phyloP scores from a whole-genome alignment of 1,139 yeast species.

The Pichia sp. region DNA sequence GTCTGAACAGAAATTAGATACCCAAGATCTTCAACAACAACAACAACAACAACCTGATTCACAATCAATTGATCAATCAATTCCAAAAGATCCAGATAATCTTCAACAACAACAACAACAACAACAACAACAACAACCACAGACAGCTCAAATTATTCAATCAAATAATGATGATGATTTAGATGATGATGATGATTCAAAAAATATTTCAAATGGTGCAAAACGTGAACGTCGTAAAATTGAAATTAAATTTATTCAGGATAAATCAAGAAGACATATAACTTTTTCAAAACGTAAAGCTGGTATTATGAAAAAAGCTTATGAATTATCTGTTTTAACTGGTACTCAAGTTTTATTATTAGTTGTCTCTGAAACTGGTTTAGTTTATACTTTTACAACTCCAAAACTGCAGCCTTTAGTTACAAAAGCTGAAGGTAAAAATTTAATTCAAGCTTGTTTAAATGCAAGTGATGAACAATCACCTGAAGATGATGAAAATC shows the following conservation, averaged over 20 bases:
- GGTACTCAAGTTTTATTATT: constrained; percentile 93
- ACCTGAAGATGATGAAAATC: constrained; percentile 54
- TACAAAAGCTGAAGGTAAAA: constrained; percentile 94
- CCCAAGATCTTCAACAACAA: no score
- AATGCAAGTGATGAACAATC: constrained; percentile 86
- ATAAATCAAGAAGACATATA: constrained; percentile 94
- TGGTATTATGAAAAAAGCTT: constrained; percentile 98
- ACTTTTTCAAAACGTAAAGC: constrained; percentile 97
- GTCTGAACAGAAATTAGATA: no score
- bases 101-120: neutral
- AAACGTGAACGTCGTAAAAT: constrained; percentile 90
- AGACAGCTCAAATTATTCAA: neutral
- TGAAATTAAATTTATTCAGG: constrained; percentile 94
- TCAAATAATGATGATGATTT: constrained; percentile 27
- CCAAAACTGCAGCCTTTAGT: constrained; percentile 97
- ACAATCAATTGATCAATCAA: no score
- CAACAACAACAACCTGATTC: no score
- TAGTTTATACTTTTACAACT: constrained; percentile 97
- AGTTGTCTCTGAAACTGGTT: constrained; percentile 95
- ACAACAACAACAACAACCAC: neutral
- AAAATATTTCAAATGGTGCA: constrained; percentile 18
- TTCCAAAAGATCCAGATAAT: neutral
- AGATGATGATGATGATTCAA: constrained; percentile 50
- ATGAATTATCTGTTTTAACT: constrained; percentile 89
- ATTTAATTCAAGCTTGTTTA: constrained; percentile 91